These are phyloP conservation scores for Suillus paluster DNA, from an alignment of 768 basidiomycete species.

Conservation along the genomic window DNA sequence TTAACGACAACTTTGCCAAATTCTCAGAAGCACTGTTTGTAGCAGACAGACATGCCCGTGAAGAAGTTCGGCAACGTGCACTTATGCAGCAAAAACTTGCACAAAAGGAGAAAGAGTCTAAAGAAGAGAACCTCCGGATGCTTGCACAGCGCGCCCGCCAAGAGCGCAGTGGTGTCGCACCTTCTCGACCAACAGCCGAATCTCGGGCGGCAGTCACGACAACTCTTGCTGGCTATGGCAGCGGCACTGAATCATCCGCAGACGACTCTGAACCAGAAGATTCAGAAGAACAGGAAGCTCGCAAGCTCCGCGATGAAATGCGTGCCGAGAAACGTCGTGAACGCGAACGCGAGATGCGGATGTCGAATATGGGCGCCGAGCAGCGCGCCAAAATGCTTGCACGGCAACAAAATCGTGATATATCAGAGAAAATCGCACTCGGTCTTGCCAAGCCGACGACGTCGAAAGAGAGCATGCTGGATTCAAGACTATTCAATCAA, in stretches of 20 bases:
- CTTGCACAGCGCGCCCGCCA: conserved; percentile 96
- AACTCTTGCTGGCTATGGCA: conserved; percentile 84
- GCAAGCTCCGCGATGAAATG: conserved; percentile 87
- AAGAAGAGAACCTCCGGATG: conserved; percentile 94
- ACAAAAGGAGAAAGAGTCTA: conserved; percentile 93
- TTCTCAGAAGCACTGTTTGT: conserved; percentile 96
- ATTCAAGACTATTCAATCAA: conserved; percentile 97
- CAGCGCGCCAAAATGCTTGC: conserved; percentile 95
- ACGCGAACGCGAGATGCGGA: conserved; percentile 95
- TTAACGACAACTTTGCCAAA: conserved; percentile 99
- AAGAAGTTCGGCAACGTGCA: conserved; percentile 94
- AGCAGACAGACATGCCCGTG: conserved; percentile 95
- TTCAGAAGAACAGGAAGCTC: conserved; percentile 85
- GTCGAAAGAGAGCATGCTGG: conserved; percentile 97
- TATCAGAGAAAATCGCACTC: conserved; percentile 98
- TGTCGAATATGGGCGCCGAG: conserved; percentile 99
- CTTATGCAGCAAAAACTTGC: conserved; percentile 99
- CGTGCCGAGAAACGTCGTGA: conserved; percentile 90
- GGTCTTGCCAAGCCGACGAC: conserved; percentile 96
- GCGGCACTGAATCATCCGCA: conserved; percentile 62
- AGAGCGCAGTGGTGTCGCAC: conserved; percentile 81
- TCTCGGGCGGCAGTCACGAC: conserved; percentile 74
- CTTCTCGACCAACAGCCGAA: conserved; percentile 67
- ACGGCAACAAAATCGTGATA: conserved; percentile 96
- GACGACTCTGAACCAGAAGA: conserved; percentile 60